Conservation (phyloP, 345 rosid genomes). For the Eucalyptus regnans region DNA sequence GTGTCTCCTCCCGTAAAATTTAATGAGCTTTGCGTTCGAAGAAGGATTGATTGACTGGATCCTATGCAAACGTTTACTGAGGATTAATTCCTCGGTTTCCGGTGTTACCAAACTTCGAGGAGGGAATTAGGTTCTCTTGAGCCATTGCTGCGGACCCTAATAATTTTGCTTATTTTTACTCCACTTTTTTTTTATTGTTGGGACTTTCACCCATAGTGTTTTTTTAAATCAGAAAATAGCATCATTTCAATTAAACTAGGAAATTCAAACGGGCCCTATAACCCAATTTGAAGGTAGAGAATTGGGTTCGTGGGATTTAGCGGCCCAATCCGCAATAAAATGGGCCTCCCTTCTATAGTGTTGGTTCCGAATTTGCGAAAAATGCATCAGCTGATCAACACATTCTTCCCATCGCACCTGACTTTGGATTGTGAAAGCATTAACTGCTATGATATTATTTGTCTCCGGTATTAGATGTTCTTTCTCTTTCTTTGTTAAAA, state of each 20-base stretch:
- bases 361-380: background rate
- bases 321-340: background rate
- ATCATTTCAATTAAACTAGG: background rate
- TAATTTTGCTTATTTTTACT: background rate
- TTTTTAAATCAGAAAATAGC: background rate
- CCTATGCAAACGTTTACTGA: background rate
- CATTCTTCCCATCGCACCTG: background rate
- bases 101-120: background rate
- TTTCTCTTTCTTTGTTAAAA: background rate
- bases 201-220: background rate
- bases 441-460: no score
- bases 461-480: background rate
- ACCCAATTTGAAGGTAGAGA: background rate
- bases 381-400: background rate
- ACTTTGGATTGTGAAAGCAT: background rate
- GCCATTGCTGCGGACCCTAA: background rate
- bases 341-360: background rate
- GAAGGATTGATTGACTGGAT: background rate
- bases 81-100: background rate
- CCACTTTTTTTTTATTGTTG: background rate
- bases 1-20: background rate
- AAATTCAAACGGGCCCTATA: background rate
- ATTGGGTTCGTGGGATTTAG: background rate
- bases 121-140: background rate
- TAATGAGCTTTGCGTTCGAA: background rate